These are phyloP conservation scores for Caloboletus firmus DNA, from an alignment of 1,284 basidiomycete genomes.

Conservation along the genomic window DNA sequence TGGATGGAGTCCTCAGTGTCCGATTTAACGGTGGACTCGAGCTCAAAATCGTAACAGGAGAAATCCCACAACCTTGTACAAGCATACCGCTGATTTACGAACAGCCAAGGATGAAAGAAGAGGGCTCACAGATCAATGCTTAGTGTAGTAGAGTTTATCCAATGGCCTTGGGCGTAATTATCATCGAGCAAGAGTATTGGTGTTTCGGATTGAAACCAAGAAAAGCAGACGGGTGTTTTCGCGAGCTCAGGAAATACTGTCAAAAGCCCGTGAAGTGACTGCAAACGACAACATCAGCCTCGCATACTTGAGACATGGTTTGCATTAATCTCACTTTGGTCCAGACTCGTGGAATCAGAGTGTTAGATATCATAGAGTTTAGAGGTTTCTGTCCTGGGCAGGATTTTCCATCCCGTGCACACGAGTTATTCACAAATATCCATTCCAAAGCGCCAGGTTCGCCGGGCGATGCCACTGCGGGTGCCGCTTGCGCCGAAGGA, in stretches of 20 bases:
- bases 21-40: slow-evolving; percentile 14
- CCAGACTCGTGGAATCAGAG: slow-evolving; percentile 27
- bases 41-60: slow-evolving; percentile 23
- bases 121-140: slow-evolving; percentile 25
- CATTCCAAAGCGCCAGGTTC: slow-evolving; percentile 10
- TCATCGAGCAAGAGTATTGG: slow-evolving; percentile 27
- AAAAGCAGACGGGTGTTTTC: slow-evolving; percentile 21
- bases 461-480: neutral
- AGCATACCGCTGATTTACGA: neutral
- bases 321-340: slow-evolving; percentile 24
- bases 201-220: slow-evolving; percentile 32
- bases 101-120: neutral
- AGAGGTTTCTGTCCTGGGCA: neutral
- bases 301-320: neutral
- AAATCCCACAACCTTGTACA: slow-evolving; percentile 29
- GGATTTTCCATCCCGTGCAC: neutral
- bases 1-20: neutral
- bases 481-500: neutral
- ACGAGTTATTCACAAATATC: slow-evolving; percentile 16
- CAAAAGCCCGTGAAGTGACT: slow-evolving; percentile 26
- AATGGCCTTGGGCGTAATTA: slow-evolving; percentile 12
- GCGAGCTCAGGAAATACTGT: slow-evolving; percentile 26
- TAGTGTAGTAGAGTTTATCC: slow-evolving; percentile 23
- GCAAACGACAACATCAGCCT: slow-evolving; percentile 12
- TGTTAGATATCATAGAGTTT: neutral